Conservation (phyloP, 2,329 filamentous ascomycete species). For the Fusarium buxicola region DNA sequence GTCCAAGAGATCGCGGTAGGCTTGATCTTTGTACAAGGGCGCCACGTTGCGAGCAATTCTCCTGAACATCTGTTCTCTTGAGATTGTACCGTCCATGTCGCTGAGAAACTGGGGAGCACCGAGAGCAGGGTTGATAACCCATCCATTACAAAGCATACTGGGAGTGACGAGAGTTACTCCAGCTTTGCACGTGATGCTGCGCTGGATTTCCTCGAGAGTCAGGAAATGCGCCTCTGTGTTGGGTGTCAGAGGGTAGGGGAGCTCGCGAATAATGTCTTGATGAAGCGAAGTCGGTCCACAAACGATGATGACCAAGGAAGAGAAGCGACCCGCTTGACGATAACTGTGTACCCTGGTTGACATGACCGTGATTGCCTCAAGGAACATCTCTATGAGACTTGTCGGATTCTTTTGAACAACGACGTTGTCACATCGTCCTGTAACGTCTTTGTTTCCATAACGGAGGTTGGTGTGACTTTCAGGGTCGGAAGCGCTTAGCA, state of each 20-base stretch:
- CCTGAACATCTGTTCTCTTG: background rate
- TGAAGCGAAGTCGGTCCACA: conserved; percentile 11
- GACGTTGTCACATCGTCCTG: background rate
- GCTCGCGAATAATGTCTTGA: conserved; percentile 8
- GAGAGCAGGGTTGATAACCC: conserved; percentile 3
- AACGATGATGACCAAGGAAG: conserved; percentile 10
- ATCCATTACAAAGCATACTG: conserved; percentile 10
- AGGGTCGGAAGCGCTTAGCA: conserved; percentile 9
- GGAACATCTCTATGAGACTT: background rate
- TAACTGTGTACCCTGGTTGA: background rate
- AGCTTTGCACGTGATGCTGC: background rate
- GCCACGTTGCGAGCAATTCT: conserved; percentile 3
- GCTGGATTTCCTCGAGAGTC: background rate
- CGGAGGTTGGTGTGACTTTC: background rate
- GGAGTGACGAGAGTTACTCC: background rate
- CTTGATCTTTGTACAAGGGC: background rate
- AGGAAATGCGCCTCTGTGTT: background rate
- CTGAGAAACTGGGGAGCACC: background rate
- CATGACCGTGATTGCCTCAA: background rate
- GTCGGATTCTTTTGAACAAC: background rate
- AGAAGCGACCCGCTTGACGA: background rate
- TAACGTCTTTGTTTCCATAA: conserved; percentile 3
- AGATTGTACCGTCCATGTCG: background rate
- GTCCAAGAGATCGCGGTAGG: background rate
- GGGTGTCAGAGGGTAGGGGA: background rate